Conservation (phyloP, 2,329 filamentous ascomycete genomes). For the Fusarium subtropicale region DNA sequence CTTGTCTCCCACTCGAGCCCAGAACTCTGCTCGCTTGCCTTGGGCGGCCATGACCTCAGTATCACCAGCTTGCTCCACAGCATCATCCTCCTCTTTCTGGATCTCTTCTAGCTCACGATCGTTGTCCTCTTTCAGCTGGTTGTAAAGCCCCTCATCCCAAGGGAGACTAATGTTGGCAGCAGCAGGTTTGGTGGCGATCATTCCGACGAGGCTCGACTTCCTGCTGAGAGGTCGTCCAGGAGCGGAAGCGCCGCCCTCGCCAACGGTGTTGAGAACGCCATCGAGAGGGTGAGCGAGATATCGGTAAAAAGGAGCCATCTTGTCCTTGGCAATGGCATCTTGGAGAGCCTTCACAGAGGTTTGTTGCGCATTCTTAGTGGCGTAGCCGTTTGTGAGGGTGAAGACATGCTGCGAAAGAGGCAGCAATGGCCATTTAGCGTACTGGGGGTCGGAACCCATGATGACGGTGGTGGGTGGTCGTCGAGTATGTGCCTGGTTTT, state of each 20-base stretch:
- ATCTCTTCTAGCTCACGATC: slow-evolving; percentile 80
- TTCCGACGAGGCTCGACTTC: slow-evolving; percentile 77
- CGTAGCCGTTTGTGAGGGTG: slow-evolving; percentile 83
- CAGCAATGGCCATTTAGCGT: slow-evolving; percentile 85
- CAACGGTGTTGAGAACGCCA: slow-evolving; percentile 81
- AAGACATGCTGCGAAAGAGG: slow-evolving; percentile 88
- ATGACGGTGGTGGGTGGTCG: slow-evolving; percentile 52
- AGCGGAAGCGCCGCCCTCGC: slow-evolving; percentile 68
- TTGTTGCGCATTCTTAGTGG: slow-evolving; percentile 74
- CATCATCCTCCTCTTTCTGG: slow-evolving; percentile 92
- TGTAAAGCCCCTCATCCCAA: slow-evolving; percentile 92
- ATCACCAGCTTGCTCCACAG: slow-evolving; percentile 94
- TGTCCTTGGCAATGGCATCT: slow-evolving; percentile 84
- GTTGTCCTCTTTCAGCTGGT: slow-evolving; percentile 80
- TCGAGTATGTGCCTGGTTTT: slow-evolving; percentile 44
- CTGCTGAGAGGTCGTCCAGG: slow-evolving; percentile 70
- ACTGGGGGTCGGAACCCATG: slow-evolving; percentile 86
- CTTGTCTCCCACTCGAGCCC: slow-evolving; percentile 96
- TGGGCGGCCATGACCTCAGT: slow-evolving; percentile 93
- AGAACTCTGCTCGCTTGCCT: slow-evolving; percentile 96
- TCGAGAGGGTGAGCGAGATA: slow-evolving; percentile 85
- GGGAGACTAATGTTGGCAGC: slow-evolving; percentile 75
- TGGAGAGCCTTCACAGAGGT: slow-evolving; percentile 78
- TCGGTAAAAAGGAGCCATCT: slow-evolving; percentile 89
- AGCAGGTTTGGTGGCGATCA: slow-evolving; percentile 78